Base-by-base conservation (phyloP, 257 asterid genomes). In the Parsonsia alboflavescens region DNA sequence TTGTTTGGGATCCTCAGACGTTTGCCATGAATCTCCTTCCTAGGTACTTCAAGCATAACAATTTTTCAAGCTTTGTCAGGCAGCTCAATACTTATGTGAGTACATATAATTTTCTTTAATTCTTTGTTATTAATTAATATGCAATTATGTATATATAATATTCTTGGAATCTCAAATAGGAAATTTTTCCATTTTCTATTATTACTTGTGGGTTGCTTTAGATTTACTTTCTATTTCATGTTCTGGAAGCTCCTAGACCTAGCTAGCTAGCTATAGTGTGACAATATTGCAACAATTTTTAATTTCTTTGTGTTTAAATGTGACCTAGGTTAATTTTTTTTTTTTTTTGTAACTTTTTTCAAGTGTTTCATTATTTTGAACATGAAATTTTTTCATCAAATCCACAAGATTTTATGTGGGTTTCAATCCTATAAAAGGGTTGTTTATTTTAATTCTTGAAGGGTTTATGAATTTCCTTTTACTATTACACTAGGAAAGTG, bases 51-150 rank as follows among this genome's bases (percentile, higher is more conserved):
- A 91, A 91, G 81, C 96, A 91, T 77, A 86, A 68, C 71, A 91
- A 89, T 76, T 88, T 91, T 90, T 89, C 96, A 36, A 89, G 93
- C 89, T 89, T 89, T 78, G 92, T 91, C 73, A 73, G 95, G 80
- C 96, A 90, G 85, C 94, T 91, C 80, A 89, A 91, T 50, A 88
- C 93, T 76, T 89, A 91, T 78, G 96, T 91, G 84, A 86, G 93
- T 82, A 44, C n/a, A 13, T 50, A 12, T 1, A 24, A 11, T 10
- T 57, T 16, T 59, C 48, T 44, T 45, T 28, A 56, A 26, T n/a
- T 44, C 75, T n/a, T n/a, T 2, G 45, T 16, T 52, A 22, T 2
- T 22, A 33, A 75, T 33, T 33, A 33, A 33, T 33, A 33, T 33
- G 39, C 39, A 33, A 33, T n/a, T n/a, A n/a, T n/a, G n/a, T 33